Conservation (phyloP, 176 grass and related monocot genomes). For the Chloris gayana region DNA sequence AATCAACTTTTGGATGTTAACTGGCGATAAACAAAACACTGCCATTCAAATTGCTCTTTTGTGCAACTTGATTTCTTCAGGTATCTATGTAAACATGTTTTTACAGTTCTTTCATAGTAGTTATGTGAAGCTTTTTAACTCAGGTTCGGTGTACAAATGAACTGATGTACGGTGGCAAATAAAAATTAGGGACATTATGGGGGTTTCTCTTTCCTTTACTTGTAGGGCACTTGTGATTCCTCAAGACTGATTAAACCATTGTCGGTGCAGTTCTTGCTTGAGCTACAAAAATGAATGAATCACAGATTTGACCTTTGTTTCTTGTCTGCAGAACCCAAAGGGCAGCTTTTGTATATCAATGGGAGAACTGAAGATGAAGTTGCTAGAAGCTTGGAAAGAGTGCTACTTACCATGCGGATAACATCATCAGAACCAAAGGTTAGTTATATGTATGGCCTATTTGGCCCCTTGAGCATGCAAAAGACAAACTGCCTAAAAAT, state of each 20-base stretch:
- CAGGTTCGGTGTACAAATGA: neutral
- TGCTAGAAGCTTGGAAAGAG: constrained; percentile 92
- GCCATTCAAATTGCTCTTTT: constrained; percentile 95
- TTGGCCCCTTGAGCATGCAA: neutral
- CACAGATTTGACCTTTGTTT: constrained; percentile 28
- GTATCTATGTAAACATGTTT: constrained; percentile 34
- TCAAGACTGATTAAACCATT: neutral
- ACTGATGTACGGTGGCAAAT: neutral
- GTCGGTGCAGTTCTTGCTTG: neutral
- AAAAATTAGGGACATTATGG: neutral
- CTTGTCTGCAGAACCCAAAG: constrained; percentile 73
- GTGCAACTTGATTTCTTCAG: constrained; percentile 98
- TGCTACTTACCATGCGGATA: constrained; percentile 87
- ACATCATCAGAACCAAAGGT: constrained; percentile 98
- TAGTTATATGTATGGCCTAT: constrained; percentile 19
- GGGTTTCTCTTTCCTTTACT: neutral
- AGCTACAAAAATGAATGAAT: constrained; percentile 4
- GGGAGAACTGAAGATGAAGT: constrained; percentile 93
- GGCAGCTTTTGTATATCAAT: constrained; percentile 92
- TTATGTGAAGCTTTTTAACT: neutral
- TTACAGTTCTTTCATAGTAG: constrained; percentile 2
- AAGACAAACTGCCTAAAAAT: neutral
- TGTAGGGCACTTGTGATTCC: neutral
- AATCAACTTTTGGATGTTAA: constrained; percentile 99
- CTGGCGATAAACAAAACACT: constrained; percentile 96